Percentiles rank a stretch among this genome's conserved stretches.
These are phyloP conservation scores for Jacaranda mimosifolia DNA, from an alignment of 257 asterid species.

Conservation along the genomic window DNA sequence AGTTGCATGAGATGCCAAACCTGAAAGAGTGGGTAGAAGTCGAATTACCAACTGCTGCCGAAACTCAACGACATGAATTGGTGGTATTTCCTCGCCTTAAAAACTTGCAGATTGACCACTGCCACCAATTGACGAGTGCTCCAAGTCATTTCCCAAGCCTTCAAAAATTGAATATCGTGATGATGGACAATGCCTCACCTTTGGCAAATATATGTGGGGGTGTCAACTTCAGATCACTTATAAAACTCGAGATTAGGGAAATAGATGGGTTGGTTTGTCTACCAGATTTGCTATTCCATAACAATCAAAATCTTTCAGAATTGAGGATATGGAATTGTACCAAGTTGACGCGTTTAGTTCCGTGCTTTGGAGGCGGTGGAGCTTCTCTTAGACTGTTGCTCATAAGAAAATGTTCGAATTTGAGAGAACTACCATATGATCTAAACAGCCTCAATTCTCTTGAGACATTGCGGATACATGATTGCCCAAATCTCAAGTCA, in stretches of 20 bases:
- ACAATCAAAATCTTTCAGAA: neutral
- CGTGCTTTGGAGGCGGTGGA: too few species aligned
- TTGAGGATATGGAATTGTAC: neutral
- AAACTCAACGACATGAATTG: neutral
- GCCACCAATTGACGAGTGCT: constrained; percentile 11
- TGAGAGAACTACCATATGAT: neutral
- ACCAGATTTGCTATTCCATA: neutral
- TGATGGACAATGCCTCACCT: neutral
- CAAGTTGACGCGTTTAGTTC: neutral
- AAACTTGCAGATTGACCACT: neutral
- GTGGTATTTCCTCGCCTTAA: constrained; percentile 40
- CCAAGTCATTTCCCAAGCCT: constrained; percentile 45
- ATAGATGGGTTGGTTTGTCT: constrained; percentile 2
- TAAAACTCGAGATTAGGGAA: neutral
- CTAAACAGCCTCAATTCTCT: neutral
- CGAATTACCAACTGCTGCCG: neutral
- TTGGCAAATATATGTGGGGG: constrained; percentile 26
- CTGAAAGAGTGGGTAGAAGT: constrained; percentile 34
- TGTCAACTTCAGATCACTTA: constrained; percentile 24
- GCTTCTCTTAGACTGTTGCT: neutral
- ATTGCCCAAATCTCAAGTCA: constrained; percentile 7
- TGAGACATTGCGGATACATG: neutral
- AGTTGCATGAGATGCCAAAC: neutral
- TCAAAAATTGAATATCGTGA: neutral
- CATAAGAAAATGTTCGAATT: neutral